These are phyloP conservation scores for Boletus eberwhitei DNA, from an alignment of 768 basidiomycete genomes.

Conservation along the genomic window DNA sequence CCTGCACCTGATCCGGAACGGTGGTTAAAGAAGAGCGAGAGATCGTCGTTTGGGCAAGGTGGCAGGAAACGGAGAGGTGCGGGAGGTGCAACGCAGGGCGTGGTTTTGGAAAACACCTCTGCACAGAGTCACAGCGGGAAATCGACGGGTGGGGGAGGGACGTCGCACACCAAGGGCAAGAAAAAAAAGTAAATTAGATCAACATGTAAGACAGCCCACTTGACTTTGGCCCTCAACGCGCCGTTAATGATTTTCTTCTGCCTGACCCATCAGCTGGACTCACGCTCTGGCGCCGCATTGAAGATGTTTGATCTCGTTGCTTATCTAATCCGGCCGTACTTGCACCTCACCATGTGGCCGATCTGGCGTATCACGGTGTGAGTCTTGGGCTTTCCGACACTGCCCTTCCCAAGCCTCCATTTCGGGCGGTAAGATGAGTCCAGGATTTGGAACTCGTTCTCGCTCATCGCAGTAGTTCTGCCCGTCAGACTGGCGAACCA, in stretches of 20 bases:
- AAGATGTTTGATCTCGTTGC: neutral
- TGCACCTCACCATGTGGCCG: slow-evolving; percentile 16
- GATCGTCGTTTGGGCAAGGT: slow-evolving; percentile 51
- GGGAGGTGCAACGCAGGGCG: slow-evolving; percentile 71
- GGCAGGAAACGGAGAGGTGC: slow-evolving; percentile 53
- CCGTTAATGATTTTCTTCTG: slow-evolving; percentile 23
- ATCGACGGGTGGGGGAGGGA: slow-evolving; percentile 34
- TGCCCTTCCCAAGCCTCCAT: neutral
- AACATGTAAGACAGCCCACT: slow-evolving; percentile 18
- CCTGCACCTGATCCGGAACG: slow-evolving; percentile 83
- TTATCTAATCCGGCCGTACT: slow-evolving; percentile 29
- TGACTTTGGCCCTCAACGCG: slow-evolving; percentile 14
- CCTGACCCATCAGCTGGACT: slow-evolving; percentile 19
- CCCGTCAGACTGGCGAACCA: neutral
- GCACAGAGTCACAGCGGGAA: slow-evolving; percentile 32
- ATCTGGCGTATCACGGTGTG: neutral
- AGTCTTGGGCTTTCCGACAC: neutral
- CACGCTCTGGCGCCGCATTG: slow-evolving; percentile 20
- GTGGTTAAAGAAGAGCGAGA: slow-evolving; percentile 85
- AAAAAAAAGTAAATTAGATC: slow-evolving; percentile 57
- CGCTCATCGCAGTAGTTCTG: neutral
- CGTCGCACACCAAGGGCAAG: slow-evolving; percentile 51
- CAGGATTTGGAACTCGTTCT: neutral
- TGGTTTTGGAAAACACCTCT: slow-evolving; percentile 28
- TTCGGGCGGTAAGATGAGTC: slow-evolving; percentile 1